Evolutionary conservation across 164 flowering plant genomes (phyloP).

Genomic region (Aristolochia contorta): DNA sequence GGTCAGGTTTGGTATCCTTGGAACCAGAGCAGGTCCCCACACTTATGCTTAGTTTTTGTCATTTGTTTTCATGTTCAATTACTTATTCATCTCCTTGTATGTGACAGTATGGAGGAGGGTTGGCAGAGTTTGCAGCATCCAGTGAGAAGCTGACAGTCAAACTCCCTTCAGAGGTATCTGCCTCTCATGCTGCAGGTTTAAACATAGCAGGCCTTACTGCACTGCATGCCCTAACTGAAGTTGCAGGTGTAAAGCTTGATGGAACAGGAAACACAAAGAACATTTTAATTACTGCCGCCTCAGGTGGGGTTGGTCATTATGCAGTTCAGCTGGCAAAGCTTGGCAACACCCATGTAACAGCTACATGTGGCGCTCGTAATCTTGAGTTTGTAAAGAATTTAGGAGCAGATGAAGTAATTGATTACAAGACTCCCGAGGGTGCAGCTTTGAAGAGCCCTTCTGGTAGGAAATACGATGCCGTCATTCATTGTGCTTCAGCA

Average conservation of each 20-base stretch:
- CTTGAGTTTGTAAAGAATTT: slow-evolving; percentile 36
- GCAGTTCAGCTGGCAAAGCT: slow-evolving; percentile 52
- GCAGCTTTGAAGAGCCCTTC: slow-evolving; percentile 41
- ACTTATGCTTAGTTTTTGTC: neutral
- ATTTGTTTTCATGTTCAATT: neutral
- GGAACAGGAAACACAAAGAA: slow-evolving; percentile 21
- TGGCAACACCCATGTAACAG: slow-evolving; percentile 40
- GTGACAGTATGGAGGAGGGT: slow-evolving; percentile 38
- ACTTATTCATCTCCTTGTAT: neutral
- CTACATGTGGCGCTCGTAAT: slow-evolving; percentile 52
- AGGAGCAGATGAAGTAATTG: slow-evolving; percentile 48
- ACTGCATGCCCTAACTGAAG: slow-evolving; percentile 29
- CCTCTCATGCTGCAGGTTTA: slow-evolving; percentile 38
- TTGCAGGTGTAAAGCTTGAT: slow-evolving; percentile 40
- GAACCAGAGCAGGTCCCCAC: too few relatives aligned
- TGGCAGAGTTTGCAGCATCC: slow-evolving; percentile 38
- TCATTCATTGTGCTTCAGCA: slow-evolving; percentile 34
- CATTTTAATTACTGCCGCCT: slow-evolving; percentile 42
- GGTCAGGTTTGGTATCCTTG: too few relatives aligned
- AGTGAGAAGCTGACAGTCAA: slow-evolving; percentile 18
- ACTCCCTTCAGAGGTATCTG: slow-evolving; percentile 44
- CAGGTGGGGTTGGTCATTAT: slow-evolving; percentile 47
- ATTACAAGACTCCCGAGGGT: slow-evolving; percentile 42
- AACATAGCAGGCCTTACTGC: slow-evolving; percentile 46
- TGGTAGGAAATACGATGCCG: slow-evolving; percentile 40